phyloP scores from a whole-genome alignment of 2,329 filamentous ascomycete genomes.

The Scytalidium sp. region DNA sequence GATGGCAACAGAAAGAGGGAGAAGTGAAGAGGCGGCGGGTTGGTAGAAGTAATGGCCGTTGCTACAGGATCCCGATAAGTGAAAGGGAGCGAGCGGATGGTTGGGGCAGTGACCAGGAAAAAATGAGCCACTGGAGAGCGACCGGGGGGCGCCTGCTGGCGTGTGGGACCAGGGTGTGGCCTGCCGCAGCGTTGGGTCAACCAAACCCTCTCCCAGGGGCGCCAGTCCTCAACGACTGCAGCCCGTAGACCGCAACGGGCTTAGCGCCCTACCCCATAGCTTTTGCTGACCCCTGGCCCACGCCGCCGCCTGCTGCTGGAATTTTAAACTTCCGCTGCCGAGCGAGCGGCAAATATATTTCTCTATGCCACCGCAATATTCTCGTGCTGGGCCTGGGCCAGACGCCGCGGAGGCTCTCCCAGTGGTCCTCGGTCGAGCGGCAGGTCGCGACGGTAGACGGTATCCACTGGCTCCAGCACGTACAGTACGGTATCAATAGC shows the following conservation, averaged over 20 bases:
- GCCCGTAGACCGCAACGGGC: neutral
- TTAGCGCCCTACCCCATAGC: slow-evolving; percentile 1
- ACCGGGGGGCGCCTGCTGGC: neutral
- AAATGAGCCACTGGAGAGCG: no score
- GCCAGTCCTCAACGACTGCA: slow-evolving; percentile 5
- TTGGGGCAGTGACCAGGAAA: no score
- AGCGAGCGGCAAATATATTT: no score
- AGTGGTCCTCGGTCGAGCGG: no score
- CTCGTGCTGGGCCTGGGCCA: neutral
- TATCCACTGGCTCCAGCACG: no score
- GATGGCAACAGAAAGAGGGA: neutral
- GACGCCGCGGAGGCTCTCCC: no score
- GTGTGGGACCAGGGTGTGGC: neutral
- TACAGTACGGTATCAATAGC: no score
- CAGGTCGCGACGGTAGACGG: no score
- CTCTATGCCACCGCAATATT: neutral
- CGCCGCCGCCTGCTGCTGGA: no score
- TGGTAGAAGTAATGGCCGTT: slow-evolving; percentile 6
- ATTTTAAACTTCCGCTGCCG: neutral
- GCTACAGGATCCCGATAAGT: no score
- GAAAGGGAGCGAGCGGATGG: no score
- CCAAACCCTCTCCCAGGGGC: neutral
- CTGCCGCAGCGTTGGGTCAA: neutral
- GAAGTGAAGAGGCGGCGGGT: neutral
- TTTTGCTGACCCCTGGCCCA: neutral